phyloP scores from a whole-genome alignment of 305 asterid species.

The Withania somnifera region DNA sequence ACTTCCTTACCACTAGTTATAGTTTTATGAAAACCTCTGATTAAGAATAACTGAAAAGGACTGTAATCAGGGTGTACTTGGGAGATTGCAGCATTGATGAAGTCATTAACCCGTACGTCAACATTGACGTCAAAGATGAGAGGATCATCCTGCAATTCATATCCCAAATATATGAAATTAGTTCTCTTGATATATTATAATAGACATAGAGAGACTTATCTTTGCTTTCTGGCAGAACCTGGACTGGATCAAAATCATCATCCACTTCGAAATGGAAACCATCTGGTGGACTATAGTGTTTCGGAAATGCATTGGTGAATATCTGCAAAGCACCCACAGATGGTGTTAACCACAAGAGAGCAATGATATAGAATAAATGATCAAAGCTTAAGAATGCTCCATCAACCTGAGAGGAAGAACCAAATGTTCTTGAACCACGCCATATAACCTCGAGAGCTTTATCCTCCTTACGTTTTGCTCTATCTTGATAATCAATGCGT shows the following conservation, averaged over 20 bases:
- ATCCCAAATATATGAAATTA: not conserved
- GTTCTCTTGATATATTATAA: not conserved
- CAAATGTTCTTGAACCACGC: constrained; percentile 74
- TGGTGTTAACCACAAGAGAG: constrained; percentile 7
- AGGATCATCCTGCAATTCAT: constrained; percentile 58
- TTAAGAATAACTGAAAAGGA: not conserved
- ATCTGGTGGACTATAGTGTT: constrained; percentile 65
- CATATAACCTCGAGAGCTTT: constrained; percentile 76
- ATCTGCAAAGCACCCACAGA: constrained; percentile 39
- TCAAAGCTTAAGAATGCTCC: not conserved
- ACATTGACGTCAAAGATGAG: constrained; percentile 55
- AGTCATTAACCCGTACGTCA: constrained; percentile 55
- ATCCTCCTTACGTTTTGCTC: constrained; percentile 51
- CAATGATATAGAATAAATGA: constrained; percentile 1
- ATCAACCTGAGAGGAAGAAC: constrained; percentile 53
- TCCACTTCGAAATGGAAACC: constrained; percentile 66
- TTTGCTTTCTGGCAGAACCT: constrained; percentile 32
- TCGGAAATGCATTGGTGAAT: constrained; percentile 67
- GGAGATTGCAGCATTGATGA: constrained; percentile 50
- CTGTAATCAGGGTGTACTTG: constrained; percentile 32
- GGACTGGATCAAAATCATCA: constrained; percentile 40
- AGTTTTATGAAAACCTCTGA: not conserved
- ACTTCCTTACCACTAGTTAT: not conserved
- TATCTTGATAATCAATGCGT: constrained; percentile 81
- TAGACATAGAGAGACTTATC: not conserved